phyloP scores from a whole-genome alignment of 306 rosid species.

The Trichosanthes truncata region DNA sequence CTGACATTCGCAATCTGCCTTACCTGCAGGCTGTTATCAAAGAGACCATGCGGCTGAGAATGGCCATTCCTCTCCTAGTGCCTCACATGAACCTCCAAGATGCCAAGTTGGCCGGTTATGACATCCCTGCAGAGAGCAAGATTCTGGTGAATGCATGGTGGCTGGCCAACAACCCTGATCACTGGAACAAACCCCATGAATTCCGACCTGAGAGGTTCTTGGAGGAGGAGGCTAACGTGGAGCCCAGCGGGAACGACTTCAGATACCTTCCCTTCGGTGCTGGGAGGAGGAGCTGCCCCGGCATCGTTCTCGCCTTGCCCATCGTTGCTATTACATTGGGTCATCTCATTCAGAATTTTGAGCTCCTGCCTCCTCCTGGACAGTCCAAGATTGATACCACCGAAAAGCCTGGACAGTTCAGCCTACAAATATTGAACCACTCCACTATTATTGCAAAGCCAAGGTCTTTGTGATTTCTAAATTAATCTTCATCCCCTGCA shows the following conservation, averaged over 20 bases:
- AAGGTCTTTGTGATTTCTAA: slow-evolving; percentile 9
- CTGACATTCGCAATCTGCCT: slow-evolving; percentile 52
- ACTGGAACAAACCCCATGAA: slow-evolving; percentile 68
- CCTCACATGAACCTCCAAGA: slow-evolving; percentile 90
- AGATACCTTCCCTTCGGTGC: slow-evolving; percentile 86
- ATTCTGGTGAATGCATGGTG: slow-evolving; percentile 77
- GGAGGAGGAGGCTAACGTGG: slow-evolving; percentile 67
- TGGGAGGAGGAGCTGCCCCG: slow-evolving; percentile 86
- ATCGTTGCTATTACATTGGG: slow-evolving; percentile 71
- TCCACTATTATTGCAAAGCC: slow-evolving; percentile 73
- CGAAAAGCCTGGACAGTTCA: slow-evolving; percentile 83
- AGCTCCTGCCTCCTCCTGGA: slow-evolving; percentile 76
- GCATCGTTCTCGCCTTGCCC: slow-evolving; percentile 72
- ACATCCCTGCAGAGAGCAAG: slow-evolving; percentile 85
- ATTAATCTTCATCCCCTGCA: neutral
- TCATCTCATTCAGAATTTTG: slow-evolving; percentile 70
- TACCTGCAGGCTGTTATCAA: slow-evolving; percentile 83
- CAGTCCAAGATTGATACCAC: slow-evolving; percentile 52
- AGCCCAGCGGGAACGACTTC: slow-evolving; percentile 76
- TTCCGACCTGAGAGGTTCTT: slow-evolving; percentile 80
- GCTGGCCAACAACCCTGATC: slow-evolving; percentile 79
- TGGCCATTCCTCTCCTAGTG: slow-evolving; percentile 81
- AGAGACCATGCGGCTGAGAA: slow-evolving; percentile 58
- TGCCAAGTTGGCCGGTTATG: slow-evolving; percentile 54
- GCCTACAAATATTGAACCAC: slow-evolving; percentile 73